phyloP scores from a whole-genome alignment of 1,284 basidiomycete genomes.

The Pyrrhoderma noxium region DNA sequence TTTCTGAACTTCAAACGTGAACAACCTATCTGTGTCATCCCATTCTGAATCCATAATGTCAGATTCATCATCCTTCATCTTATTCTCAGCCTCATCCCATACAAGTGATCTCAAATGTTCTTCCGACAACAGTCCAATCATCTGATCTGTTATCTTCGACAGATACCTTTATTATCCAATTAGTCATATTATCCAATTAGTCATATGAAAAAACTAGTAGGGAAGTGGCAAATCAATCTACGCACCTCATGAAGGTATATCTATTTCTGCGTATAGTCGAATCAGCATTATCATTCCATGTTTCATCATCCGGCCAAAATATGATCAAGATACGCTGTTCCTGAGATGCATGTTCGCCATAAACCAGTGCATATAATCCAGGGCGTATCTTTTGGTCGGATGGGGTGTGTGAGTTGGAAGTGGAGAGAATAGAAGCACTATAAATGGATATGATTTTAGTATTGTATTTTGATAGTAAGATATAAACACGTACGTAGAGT shows the following conservation, averaged over 20 bases:
- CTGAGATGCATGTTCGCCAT: constrained; percentile 8
- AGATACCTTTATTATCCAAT: constrained; percentile 37
- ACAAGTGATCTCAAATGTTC: constrained; percentile 37
- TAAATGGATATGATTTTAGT: constrained; percentile 15
- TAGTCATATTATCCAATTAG: not conserved
- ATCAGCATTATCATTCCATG: constrained; percentile 46
- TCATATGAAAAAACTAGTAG: too few species aligned
- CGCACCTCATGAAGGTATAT: constrained; percentile 53
- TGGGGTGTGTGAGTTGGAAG: constrained; percentile 18
- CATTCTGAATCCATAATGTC: not conserved
- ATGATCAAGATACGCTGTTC: constrained; percentile 36
- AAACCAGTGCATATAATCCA: constrained; percentile 37
- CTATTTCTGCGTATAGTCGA: constrained; percentile 43
- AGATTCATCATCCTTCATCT: not conserved
- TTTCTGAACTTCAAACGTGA: constrained; percentile 49
- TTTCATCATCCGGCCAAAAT: constrained; percentile 56
- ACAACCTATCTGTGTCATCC: constrained; percentile 39
- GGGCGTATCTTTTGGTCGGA: constrained; percentile 35
- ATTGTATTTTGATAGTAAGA: constrained; percentile 5
- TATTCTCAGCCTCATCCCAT: constrained; percentile 31
- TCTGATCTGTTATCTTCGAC: constrained; percentile 48
- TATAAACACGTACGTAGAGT: constrained; percentile 29
- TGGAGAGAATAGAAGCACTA: constrained; percentile 21
- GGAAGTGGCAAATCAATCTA: too few species aligned
- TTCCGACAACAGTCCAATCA: constrained; percentile 39